Base-by-base conservation (phyloP, 768 basidiomycete species). In the Amanita polypyramis region DNA sequence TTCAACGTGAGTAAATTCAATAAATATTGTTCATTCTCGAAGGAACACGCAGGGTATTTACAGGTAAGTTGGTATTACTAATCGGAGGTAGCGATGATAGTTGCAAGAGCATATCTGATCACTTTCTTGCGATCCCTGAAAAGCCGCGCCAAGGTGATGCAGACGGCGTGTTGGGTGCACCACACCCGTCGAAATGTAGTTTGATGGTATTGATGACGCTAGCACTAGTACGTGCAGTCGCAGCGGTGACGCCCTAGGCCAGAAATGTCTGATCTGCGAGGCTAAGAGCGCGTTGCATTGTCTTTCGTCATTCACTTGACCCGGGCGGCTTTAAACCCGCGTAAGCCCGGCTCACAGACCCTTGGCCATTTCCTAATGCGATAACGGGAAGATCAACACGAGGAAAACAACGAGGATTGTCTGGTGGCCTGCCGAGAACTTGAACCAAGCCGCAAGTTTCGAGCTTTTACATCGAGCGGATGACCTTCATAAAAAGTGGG, bases 371-470 rank as follows among this genome's bases (percentile, higher is more conserved):
- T 32, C 52, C 48, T 27, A 52, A 52, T 52, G 32, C 43, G 51
- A 46, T 44, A 43, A 54, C 45, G 53, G 50, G 52, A 55, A 51
- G 57, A 67, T 66, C 63, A 66, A 63, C 67, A 70, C 65, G 68
- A 59, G 68, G 57, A 50, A 45, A 55, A 64, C 62, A 66, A 70
- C 65, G 68, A 67, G 68, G 68, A 60, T 47, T 23, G 33, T 45
- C 35, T 45, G 44, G 43, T 35, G 32, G 32, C 45, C 34, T 35
- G 45, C 43, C 43, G n/a, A 45, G 43, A 27, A 25, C 11, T 27
- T 27, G 15, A 35, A 5, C 23, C 7, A 11, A 14, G 23, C 41
- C 11, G 41, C 32, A 45, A 20, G 21, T 46, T 25, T 46, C 45
- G 45, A 19, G 35, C 36, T 46, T 46, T 38, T 15, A 14, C 35